phyloP scores from a whole-genome alignment of 2,329 filamentous ascomycete species.

The Hymenoscyphus albidus region DNA sequence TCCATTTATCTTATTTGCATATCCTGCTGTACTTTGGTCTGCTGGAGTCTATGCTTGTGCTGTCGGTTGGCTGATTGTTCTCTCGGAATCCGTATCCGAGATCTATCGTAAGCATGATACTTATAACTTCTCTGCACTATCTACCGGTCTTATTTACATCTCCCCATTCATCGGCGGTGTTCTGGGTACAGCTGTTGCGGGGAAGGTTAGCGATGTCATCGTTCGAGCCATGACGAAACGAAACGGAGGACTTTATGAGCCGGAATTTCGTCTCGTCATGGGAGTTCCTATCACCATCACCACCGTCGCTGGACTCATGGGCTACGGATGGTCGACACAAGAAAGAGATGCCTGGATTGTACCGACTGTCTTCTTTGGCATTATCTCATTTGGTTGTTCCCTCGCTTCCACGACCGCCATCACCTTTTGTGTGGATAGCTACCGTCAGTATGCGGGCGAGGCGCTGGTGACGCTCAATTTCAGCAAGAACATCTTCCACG shows the following conservation, averaged over 20 bases:
- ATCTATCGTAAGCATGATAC: constrained; percentile 67
- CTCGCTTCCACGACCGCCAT: constrained; percentile 88
- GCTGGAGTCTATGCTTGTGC: constrained; percentile 80
- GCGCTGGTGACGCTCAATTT: constrained; percentile 93
- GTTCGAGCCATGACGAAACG: constrained; percentile 76
- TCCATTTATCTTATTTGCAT: constrained; percentile 81
- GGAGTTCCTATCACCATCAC: constrained; percentile 71
- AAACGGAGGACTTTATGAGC: constrained; percentile 93
- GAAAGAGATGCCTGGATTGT: constrained; percentile 79
- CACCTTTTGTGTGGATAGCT: constrained; percentile 91
- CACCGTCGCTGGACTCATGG: constrained; percentile 84
- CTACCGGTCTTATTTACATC: constrained; percentile 82
- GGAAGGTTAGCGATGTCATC: constrained; percentile 80
- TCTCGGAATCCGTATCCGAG: constrained; percentile 80
- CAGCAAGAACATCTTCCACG: constrained; percentile 89
- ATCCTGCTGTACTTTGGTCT: constrained; percentile 88
- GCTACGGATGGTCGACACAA: constrained; percentile 89
- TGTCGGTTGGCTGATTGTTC: constrained; percentile 91
- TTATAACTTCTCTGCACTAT: constrained; percentile 79
- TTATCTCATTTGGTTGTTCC: constrained; percentile 88
- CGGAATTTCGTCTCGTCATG: constrained; percentile 90
- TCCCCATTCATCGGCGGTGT: constrained; percentile 86
- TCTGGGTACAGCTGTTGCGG: constrained; percentile 86
- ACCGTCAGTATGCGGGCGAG: constrained; percentile 89
- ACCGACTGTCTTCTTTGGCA: constrained; percentile 86